These are phyloP conservation scores for Emmonsiellopsis sp. DNA, from an alignment of 2,329 filamentous ascomycete genomes.

Conservation along the genomic window DNA sequence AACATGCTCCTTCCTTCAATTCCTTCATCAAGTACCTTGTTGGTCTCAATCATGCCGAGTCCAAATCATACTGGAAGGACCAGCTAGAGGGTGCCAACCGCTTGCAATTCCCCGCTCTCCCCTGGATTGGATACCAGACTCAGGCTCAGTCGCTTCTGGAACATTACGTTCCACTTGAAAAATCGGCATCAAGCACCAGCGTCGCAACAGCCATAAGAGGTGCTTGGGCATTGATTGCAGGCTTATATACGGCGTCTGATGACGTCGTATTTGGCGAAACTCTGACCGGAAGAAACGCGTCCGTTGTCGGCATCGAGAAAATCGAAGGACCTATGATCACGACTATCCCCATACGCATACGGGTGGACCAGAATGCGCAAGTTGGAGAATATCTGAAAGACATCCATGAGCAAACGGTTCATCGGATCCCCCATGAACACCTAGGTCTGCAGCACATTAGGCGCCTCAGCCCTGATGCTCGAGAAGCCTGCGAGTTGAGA, in stretches of 20 bases:
- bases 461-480: slow-evolving; percentile 38
- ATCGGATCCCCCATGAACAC: slow-evolving; percentile 53
- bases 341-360: slow-evolving; percentile 34
- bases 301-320: slow-evolving; percentile 30
- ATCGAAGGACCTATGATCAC: slow-evolving; percentile 39
- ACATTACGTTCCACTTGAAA: slow-evolving; percentile 19
- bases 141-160: slow-evolving; percentile 23
- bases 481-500: slow-evolving; percentile 31
- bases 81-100: slow-evolving; percentile 35
- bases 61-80: slow-evolving; percentile 41
- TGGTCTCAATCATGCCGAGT: slow-evolving; percentile 29
- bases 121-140: slow-evolving; percentile 41
- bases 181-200: slow-evolving; percentile 23
- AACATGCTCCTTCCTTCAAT: slow-evolving; percentile 30
- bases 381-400: slow-evolving; percentile 42
- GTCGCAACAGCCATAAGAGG: slow-evolving; percentile 32
- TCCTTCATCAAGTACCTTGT: slow-evolving; percentile 43
- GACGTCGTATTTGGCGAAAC: slow-evolving; percentile 37
- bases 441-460: slow-evolving; percentile 42
- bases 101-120: slow-evolving; percentile 42
- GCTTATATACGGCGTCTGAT: slow-evolving; percentile 26
- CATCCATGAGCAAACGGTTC: slow-evolving; percentile 43
- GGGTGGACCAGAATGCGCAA: slow-evolving; percentile 22
- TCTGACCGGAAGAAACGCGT: slow-evolving; percentile 32
- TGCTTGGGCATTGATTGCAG: slow-evolving; percentile 31